Percentiles rank a stretch among this genome's conserved stretches.
phyloP scores from a whole-genome alignment of 2,329 filamentous ascomycete species.

The Botrytis elliptica region DNA sequence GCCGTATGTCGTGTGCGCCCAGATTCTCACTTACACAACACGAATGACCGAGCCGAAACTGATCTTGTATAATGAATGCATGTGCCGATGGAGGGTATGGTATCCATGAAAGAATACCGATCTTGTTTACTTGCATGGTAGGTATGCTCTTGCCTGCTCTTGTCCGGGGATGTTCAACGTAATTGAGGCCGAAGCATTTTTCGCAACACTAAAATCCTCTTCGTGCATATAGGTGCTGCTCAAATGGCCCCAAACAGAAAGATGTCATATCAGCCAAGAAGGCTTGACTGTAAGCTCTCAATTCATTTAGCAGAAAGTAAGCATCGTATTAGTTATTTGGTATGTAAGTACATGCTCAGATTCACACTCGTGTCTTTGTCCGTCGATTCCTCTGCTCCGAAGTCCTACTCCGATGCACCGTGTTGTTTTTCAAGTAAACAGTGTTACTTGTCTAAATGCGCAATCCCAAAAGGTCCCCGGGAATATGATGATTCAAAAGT shows the following conservation, averaged over 20 bases:
- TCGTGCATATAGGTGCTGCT: background rate
- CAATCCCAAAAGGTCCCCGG: constrained; percentile 1
- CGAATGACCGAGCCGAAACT: background rate
- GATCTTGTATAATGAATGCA: background rate
- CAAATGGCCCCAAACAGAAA: background rate
- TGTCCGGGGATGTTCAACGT: background rate
- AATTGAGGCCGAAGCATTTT: background rate
- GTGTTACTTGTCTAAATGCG: background rate
- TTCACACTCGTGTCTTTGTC: background rate
- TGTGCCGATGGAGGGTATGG: background rate
- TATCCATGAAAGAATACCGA: background rate
- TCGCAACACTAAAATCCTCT: background rate
- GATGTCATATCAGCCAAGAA: background rate
- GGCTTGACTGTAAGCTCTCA: background rate
- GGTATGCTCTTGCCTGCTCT: background rate
- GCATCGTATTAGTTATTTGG: constrained; percentile 19
- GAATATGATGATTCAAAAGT: constrained; percentile 12
- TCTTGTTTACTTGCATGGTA: background rate
- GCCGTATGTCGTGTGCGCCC: background rate
- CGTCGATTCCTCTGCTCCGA: background rate
- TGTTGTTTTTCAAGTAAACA: background rate
- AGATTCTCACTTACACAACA: background rate
- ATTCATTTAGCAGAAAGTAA: constrained; percentile 9
- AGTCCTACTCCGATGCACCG: constrained; percentile 4
- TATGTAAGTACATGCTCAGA: constrained; percentile 17